Evolutionary conservation across 306 rosid species (phyloP).

Genomic region (Casuarina glauca): DNA sequence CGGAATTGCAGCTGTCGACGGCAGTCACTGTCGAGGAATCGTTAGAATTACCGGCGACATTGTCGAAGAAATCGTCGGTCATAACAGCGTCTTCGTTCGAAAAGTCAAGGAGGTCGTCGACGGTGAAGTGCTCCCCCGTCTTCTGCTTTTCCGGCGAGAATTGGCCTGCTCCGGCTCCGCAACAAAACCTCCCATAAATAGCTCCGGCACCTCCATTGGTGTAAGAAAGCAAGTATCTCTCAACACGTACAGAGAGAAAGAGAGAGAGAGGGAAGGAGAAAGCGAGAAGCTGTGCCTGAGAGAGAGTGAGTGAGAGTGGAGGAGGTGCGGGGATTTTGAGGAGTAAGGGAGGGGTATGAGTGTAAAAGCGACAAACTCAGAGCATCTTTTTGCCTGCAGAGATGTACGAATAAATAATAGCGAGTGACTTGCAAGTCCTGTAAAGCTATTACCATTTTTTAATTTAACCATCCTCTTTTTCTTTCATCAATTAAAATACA

Average conservation of each 20-base stretch:
- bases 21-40: slow-evolving; percentile 69
- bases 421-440: slow-evolving; percentile 79
- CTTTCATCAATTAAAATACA: slow-evolving; percentile 5
- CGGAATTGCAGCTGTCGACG: slow-evolving; percentile 77
- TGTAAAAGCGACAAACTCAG: slow-evolving; percentile 30
- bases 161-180: slow-evolving; percentile 41
- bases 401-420: slow-evolving; percentile 41
- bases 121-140: slow-evolving; percentile 60
- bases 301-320: slow-evolving; percentile 37
- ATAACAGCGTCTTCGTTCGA: slow-evolving; percentile 72
- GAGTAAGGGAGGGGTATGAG: slow-evolving; percentile 51
- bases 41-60: slow-evolving; percentile 61
- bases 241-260: background rate
- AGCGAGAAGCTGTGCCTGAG: slow-evolving; percentile 22
- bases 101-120: slow-evolving; percentile 86
- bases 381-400: slow-evolving; percentile 61
- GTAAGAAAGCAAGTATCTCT: background rate
- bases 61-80: slow-evolving; percentile 66
- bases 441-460: slow-evolving; percentile 38
- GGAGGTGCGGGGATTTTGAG: slow-evolving; percentile 67
- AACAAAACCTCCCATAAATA: slow-evolving; percentile 60
- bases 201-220: slow-evolving; percentile 66
- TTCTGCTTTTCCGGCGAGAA: slow-evolving; percentile 55
- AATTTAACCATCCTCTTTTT: slow-evolving; percentile 22
- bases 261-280: slow-evolving; percentile 22